Evolutionary conservation across 805 yeast genomes (phyloP), one percentile per base, ranked within the genome.

Genomic region (Soucietia sequanensis): DNA sequence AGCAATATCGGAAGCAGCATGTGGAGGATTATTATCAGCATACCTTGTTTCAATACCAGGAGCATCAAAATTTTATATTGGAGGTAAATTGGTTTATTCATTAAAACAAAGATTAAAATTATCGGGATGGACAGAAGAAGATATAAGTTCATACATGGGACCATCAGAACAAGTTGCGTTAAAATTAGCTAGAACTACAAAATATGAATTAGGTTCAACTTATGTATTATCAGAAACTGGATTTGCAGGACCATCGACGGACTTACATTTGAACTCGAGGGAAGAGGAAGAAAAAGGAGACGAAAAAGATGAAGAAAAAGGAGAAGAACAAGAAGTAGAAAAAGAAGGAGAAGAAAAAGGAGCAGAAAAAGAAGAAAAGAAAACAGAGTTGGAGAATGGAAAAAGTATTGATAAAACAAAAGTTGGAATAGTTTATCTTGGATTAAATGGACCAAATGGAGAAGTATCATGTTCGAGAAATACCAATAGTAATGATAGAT

Each of bases 221-320:
- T 87, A 80, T 58, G 88, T 86, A 4, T 66, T 87, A 13, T 81
- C 90, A 1, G 96, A 87, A 56, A 81, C 93, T 1, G 96, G 95
- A 1, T 82, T 84, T 68, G 95, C 96, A 0, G 95, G 95, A 1
- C 93, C 95, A 2, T 64, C 68, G 6, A 61, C 57, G 27, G 70
- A 65, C 41, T 54, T 58, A 54, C 79, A 56, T 48, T 60, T 69
- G 34, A 52, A 43, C 17, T 54, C 59, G 15, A 44, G 42, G 19
- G 49, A 42, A 27, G 41, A 38, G 4, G 45, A 23, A 4, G 39
- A 30, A 8, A 8, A 21, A 11, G 54, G 59, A 15, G 45, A 43
- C 20, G 49, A 42, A 27, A 41, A 38, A 3, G 45, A 23, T 4
- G 39, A 30, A 8, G 10, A 21, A 11, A 21, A 21, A 11, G 8